These are phyloP conservation scores for Oryza australiensis DNA, from an alignment of 176 grass and related monocot species.

Conservation along the genomic window DNA sequence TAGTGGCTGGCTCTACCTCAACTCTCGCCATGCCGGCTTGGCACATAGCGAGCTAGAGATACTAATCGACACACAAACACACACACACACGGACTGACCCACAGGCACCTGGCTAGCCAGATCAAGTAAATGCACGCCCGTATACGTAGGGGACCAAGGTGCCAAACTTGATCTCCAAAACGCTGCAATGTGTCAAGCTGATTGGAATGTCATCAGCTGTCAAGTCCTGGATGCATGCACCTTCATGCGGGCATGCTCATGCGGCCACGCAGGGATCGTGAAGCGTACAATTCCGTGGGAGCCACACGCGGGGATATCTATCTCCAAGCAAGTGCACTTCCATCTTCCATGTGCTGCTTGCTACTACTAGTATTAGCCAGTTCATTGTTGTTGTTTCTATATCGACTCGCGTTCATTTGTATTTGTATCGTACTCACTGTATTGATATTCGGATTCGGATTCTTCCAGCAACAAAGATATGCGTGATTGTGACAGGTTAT, in stretches of 20 bases:
- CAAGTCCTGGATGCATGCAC: neutral
- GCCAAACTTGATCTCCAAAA: neutral
- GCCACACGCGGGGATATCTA: neutral
- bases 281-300: neutral
- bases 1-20: neutral
- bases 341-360: neutral
- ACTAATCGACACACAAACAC: neutral
- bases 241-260: neutral
- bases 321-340: neutral
- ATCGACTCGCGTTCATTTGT: neutral
- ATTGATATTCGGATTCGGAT: neutral
- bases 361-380: neutral
- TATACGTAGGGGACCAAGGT: conserved; percentile 13
- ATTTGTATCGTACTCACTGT: neutral
- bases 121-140: neutral
- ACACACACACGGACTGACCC: no score
- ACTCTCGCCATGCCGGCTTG: conserved; percentile 9
- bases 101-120: neutral
- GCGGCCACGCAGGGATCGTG: neutral
- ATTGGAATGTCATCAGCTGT: neutral
- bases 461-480: neutral
- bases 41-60: neutral
- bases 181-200: conserved; percentile 8
- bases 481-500: neutral
- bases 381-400: conserved; percentile 2